Evolutionary conservation across 805 yeast genomes (phyloP), one percentile per base, ranked within the genome.

Genomic region (Geotrichum ghanense): DNA sequence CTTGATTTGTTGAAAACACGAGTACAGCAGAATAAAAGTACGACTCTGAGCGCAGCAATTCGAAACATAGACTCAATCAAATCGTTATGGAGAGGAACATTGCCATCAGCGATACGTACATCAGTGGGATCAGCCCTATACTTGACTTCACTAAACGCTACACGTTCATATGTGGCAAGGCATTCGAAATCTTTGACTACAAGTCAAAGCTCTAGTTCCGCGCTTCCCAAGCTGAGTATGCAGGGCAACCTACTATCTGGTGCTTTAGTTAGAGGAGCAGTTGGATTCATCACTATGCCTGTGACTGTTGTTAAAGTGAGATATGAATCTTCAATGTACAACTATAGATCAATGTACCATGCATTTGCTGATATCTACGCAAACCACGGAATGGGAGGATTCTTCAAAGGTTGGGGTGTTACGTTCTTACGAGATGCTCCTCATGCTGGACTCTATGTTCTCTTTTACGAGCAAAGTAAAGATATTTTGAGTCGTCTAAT

Each of bases 341-440:
- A 74, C 39, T 87, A 88, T 63, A 70, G 66, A 24, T 77, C 92
- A 3, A 57, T 92, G 52, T 50, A 59, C 17, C 79, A 76, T 27
- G 90, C 95, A 0, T 58, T 75, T 1, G 64, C 54, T 27, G 75
- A 77, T 4, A 83, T 87, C 2, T 78, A 73, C 49, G 46, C 51
- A 7, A 61, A 61, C 1, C 77, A 77, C 45, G 77, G 88, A 0
- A 34, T 79, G 0, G 58, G 63, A 19, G 94, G 95, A 14, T 88
- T 90, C 59, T 88, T 88, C 62, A 73, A 78, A 50, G 98, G 98
- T 0, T 83, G 83, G 56, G 78, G 83, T 1, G 95, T 94, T 2
- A 92, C 98, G 0, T 73, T 82, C 50, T 73, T 85, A 10, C 67
- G 98, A 52, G 98, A 92, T 65, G 94, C 95, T 21, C 98, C 98